Percentiles rank a stretch among this genome's conserved stretches.
Evolutionary conservation across 2,329 filamentous ascomycete genomes (phyloP).

Genomic region (Calonectria pseudoreteaudii): DNA sequence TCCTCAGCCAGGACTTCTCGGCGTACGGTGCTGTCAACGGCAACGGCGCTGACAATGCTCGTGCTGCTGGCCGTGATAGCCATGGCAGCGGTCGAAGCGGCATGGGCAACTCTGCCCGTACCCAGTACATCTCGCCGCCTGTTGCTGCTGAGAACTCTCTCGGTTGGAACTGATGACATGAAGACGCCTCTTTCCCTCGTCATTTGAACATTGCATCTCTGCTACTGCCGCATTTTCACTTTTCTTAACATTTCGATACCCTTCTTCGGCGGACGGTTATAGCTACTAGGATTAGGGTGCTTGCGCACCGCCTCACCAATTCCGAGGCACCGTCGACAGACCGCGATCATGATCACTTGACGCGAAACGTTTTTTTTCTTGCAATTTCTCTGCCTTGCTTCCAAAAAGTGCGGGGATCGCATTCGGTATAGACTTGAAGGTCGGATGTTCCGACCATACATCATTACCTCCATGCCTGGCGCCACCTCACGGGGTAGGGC

Average conservation of each 20-base stretch:
- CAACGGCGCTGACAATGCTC: constrained; percentile 38
- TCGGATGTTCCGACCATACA: constrained; percentile 33
- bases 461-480: constrained; percentile 35
- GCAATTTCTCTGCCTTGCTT: constrained; percentile 36
- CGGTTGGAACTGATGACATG: constrained; percentile 81
- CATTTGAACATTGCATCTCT: constrained; percentile 35
- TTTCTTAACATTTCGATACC: constrained; percentile 48
- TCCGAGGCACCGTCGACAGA: constrained; percentile 18
- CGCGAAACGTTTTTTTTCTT: constrained; percentile 41
- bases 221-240: constrained; percentile 38
- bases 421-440: constrained; percentile 44
- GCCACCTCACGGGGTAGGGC: constrained; percentile 43
- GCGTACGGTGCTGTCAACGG: constrained; percentile 60
- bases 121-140: constrained; percentile 83
- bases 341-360: constrained; percentile 32
- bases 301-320: constrained; percentile 3
- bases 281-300: constrained; percentile 35
- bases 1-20: constrained; percentile 68
- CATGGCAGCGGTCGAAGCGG: constrained; percentile 74
- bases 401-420: constrained; percentile 33
- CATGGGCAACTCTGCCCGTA: constrained; percentile 65
- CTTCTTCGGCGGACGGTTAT: constrained; percentile 45
- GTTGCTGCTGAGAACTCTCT: constrained; percentile 95
- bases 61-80: constrained; percentile 63
- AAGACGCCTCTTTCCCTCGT: constrained; percentile 28